Percentiles rank a stretch among this genome's conserved stretches.
Conservation (phyloP, 2,329 filamentous ascomycete genomes). For the Penicillium janthinellum region DNA sequence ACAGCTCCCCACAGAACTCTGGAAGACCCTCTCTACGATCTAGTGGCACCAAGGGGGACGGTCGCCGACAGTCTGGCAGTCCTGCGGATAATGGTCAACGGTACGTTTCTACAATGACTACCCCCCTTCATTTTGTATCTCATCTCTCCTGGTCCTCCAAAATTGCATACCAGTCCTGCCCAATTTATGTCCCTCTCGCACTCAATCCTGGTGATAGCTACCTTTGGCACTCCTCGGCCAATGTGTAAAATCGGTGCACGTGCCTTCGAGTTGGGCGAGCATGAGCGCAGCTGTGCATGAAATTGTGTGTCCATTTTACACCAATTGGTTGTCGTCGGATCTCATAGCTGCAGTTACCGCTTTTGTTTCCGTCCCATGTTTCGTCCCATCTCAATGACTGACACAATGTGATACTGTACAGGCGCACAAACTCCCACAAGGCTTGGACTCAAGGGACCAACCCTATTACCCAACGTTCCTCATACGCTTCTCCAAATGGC, state of each 20-base stretch:
- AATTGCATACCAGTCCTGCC: neutral
- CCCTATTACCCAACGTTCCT: constrained; percentile 60
- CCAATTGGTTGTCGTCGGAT: constrained; percentile 23
- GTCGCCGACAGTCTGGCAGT: constrained; percentile 59
- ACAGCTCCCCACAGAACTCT: constrained; percentile 41
- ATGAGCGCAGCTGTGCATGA: constrained; percentile 10
- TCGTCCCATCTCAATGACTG: constrained; percentile 24
- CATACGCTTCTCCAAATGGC: constrained; percentile 57
- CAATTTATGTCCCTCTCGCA: neutral
- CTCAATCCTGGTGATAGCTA: neutral
- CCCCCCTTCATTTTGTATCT: constrained; percentile 5
- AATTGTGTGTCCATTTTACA: constrained; percentile 16
- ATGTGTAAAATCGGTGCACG: constrained; percentile 14
- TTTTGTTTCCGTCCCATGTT: constrained; percentile 6
- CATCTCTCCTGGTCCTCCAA: neutral
- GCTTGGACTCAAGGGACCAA: constrained; percentile 65
- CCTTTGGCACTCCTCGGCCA: constrained; percentile 8
- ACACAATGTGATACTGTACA: constrained; percentile 25
- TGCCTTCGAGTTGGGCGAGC: constrained; percentile 16
- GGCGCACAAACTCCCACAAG: constrained; percentile 59
- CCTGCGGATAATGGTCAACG: constrained; percentile 57
- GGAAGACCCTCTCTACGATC: constrained; percentile 53
- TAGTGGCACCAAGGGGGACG: constrained; percentile 54
- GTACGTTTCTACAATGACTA: constrained; percentile 44
- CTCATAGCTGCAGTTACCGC: constrained; percentile 1